Evolutionary conservation across 345 rosid species (phyloP).

Genomic region (Populus nigra): DNA sequence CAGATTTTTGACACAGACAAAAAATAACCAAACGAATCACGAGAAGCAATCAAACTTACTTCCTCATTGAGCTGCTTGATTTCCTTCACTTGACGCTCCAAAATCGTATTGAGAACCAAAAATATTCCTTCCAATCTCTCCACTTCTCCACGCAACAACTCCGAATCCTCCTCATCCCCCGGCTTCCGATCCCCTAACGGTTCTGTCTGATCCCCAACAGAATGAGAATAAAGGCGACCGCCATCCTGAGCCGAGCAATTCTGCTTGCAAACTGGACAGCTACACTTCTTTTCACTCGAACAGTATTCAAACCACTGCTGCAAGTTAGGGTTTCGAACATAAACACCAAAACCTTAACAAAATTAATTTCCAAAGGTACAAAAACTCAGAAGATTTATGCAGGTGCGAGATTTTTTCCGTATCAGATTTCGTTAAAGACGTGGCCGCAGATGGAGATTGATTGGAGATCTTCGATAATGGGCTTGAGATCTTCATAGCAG

Average conservation of each 20-base stretch:
- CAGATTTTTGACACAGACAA: not conserved
- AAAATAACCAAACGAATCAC: not conserved
- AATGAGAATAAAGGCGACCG: slow-evolving; percentile 78
- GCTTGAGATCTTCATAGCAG: slow-evolving; percentile 93
- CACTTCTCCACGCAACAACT: slow-evolving; percentile 51
- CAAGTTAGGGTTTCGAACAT: slow-evolving; percentile 47
- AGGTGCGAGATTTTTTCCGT: not conserved
- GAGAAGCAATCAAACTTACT: slow-evolving; percentile 32
- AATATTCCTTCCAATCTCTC: slow-evolving; percentile 59
- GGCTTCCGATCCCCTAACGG: slow-evolving; percentile 27
- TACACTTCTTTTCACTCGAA: slow-evolving; percentile 54
- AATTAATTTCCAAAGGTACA: not conserved
- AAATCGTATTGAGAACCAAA: slow-evolving; percentile 39
- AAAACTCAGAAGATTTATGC: not conserved
- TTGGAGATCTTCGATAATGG: slow-evolving; percentile 77
- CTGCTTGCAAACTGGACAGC: slow-evolving; percentile 91
- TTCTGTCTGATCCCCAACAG: slow-evolving; percentile 57
- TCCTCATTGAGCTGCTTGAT: slow-evolving; percentile 46
- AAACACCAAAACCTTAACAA: not conserved
- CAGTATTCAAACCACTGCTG: slow-evolving; percentile 99
- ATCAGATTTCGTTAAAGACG: slow-evolving; percentile 96
- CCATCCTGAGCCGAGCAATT: slow-evolving; percentile 46
- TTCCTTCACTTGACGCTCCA: slow-evolving; percentile 55
- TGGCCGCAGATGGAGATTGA: slow-evolving; percentile 86
- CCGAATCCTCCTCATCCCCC: slow-evolving; percentile 49